Percentiles rank a stretch among this genome's conserved stretches.
These are phyloP conservation scores for Scedosporium aurantiacum DNA, from an alignment of 2,329 filamentous ascomycete genomes.

Conservation along the genomic window DNA sequence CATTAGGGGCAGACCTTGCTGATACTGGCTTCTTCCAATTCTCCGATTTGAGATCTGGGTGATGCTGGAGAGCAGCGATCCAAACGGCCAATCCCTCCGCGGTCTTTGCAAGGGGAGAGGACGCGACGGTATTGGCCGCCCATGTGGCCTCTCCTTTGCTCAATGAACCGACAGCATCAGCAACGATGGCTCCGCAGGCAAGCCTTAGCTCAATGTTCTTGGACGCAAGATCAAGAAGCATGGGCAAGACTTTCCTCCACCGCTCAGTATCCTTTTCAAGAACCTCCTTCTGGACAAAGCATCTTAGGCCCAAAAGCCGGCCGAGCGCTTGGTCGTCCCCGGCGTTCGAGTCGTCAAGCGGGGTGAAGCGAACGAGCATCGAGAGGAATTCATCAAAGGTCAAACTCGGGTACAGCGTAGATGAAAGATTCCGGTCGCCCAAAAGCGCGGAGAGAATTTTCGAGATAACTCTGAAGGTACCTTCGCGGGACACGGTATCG, in stretches of 20 bases:
- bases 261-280: conserved; percentile 49
- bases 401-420: conserved; percentile 38
- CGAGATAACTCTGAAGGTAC: conserved; percentile 79
- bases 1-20: conserved; percentile 51
- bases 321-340: conserved; percentile 73
- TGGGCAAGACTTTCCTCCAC: conserved; percentile 58
- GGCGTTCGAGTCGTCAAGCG: conserved; percentile 38
- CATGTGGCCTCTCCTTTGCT: conserved; percentile 44
- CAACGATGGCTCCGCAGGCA: conserved; percentile 74
- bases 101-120: conserved; percentile 61
- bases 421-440: conserved; percentile 32
- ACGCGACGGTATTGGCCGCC: conserved; percentile 50
- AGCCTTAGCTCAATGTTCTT: conserved; percentile 84
- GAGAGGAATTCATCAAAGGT: conserved; percentile 44
- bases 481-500: conserved; percentile 75
- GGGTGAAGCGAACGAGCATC: conserved; percentile 44
- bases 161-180: conserved; percentile 59
- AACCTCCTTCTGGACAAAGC: conserved; percentile 68
- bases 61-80: conserved; percentile 57
- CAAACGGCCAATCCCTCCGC: conserved; percentile 86
- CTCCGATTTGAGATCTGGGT: conserved; percentile 52
- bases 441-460: conserved; percentile 67
- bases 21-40: conserved; percentile 72
- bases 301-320: conserved; percentile 74
- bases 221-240: conserved; percentile 61